Evolutionary conservation across 1,284 basidiomycete species (phyloP).

Genomic region (Meira nashicola): DNA sequence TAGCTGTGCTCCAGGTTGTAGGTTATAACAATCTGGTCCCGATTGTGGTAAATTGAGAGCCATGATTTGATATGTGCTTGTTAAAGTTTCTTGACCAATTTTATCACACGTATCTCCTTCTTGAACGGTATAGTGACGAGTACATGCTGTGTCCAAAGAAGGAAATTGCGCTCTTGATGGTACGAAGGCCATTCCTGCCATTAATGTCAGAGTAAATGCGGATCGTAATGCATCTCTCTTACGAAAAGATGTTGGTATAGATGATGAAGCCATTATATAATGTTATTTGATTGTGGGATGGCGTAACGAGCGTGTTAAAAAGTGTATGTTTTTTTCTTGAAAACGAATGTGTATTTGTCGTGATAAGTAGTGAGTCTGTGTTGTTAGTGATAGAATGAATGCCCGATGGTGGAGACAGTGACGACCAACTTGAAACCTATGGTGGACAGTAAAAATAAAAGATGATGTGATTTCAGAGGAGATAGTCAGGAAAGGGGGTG

Average conservation of each 20-base stretch:
- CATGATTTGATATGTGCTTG: slow-evolving; percentile 71
- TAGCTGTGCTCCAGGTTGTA: slow-evolving; percentile 57
- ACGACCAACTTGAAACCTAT: too few species aligned
- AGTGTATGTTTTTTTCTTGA: too few species aligned
- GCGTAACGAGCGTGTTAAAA: neutral
- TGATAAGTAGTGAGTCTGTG: too few species aligned
- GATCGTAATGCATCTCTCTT: neutral
- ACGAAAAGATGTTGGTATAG: neutral
- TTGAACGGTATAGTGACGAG: slow-evolving; percentile 62
- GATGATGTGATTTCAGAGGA: too few species aligned
- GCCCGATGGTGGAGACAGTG: too few species aligned
- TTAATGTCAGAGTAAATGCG: neutral
- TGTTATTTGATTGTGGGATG: neutral
- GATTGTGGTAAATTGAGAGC: slow-evolving; percentile 60
- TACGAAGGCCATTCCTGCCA: neutral
- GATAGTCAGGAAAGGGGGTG: too few species aligned
- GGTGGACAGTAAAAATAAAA: too few species aligned
- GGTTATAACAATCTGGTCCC: slow-evolving; percentile 61
- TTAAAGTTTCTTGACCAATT: slow-evolving; percentile 64
- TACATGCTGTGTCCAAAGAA: slow-evolving; percentile 56
- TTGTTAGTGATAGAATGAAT: too few species aligned
- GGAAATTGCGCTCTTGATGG: slow-evolving; percentile 18
- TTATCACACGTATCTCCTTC: slow-evolving; percentile 65
- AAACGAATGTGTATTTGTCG: too few species aligned
- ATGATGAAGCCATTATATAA: neutral